phyloP scores from a whole-genome alignment of 78 protist species.

The Dictyostelium capitatum region DNA sequence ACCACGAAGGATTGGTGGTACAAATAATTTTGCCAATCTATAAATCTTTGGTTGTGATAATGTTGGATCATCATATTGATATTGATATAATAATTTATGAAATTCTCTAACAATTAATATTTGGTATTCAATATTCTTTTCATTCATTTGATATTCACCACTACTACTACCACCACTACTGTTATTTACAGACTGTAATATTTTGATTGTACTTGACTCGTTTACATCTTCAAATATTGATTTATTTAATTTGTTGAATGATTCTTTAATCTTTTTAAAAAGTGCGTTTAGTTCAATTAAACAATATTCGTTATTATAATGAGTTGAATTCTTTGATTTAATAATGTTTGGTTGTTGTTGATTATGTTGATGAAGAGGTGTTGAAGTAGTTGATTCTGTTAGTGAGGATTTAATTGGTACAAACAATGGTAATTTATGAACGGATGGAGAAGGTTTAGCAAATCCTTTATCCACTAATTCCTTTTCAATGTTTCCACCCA shows the following conservation, averaged over 20 bases:
- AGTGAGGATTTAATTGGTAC: slow-evolving; percentile 44
- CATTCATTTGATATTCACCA: background rate
- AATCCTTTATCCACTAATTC: slow-evolving; percentile 40
- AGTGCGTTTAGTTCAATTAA: background rate
- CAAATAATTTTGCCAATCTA: slow-evolving; percentile 44
- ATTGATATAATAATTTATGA: slow-evolving; percentile 45
- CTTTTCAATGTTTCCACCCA: slow-evolving; percentile 71
- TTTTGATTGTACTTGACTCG: background rate
- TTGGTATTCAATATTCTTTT: slow-evolving; percentile 35
- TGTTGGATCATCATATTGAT: slow-evolving; percentile 58
- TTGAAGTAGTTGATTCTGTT: background rate
- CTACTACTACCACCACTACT: background rate
- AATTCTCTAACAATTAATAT: slow-evolving; percentile 32
- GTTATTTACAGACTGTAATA: background rate
- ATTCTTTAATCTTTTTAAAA: background rate
- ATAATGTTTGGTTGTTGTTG: slow-evolving; percentile 28
- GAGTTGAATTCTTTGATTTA: slow-evolving; percentile 28
- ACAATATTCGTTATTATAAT: slow-evolving; percentile 33
- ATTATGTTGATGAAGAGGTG: background rate
- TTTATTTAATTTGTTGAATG: background rate
- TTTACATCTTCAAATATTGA: background rate
- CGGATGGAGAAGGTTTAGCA: slow-evolving; percentile 71
- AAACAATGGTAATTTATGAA: slow-evolving; percentile 62
- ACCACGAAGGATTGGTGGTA: slow-evolving; percentile 87
- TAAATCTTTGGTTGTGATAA: slow-evolving; percentile 78